Conservation (phyloP, 169 alveolate species). For the Eimeria praecox region DNA sequence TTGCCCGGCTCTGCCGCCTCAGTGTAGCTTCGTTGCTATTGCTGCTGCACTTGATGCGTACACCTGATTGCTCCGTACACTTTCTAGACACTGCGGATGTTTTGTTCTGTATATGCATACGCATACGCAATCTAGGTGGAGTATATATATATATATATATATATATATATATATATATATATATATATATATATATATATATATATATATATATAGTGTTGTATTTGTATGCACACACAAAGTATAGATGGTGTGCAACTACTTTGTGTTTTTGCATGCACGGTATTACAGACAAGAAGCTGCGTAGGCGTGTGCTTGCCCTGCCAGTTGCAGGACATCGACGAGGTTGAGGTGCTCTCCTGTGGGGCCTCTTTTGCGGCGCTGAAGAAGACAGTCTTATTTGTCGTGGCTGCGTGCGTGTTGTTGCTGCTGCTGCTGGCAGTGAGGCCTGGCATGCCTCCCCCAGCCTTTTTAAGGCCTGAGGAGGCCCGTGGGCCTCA, state of each 20-base stretch:
- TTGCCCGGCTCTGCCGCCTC: background rate
- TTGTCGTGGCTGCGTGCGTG: conserved; percentile 16
- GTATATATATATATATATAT: background rate
- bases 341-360: background rate
- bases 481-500: background rate
- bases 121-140: background rate
- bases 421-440: conserved; percentile 49
- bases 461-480: conserved; percentile 28
- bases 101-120: background rate
- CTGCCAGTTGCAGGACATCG: conserved; percentile 26
- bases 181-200: too few species aligned
- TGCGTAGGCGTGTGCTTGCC: background rate
- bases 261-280: background rate
- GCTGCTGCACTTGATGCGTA: background rate
- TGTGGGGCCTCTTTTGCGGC: conserved; percentile 23
- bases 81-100: background rate
- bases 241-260: background rate
- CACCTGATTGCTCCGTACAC: background rate
- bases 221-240: background rate
- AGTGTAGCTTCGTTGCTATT: background rate
- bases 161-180: background rate
- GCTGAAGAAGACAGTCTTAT: conserved; percentile 21
- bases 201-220: background rate
- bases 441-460: conserved; percentile 71
- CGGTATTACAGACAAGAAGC: background rate